Percentiles rank a stretch among this genome's conserved stretches.
Conservation (phyloP, 208 protist species). For the Angomonas deanei region DNA sequence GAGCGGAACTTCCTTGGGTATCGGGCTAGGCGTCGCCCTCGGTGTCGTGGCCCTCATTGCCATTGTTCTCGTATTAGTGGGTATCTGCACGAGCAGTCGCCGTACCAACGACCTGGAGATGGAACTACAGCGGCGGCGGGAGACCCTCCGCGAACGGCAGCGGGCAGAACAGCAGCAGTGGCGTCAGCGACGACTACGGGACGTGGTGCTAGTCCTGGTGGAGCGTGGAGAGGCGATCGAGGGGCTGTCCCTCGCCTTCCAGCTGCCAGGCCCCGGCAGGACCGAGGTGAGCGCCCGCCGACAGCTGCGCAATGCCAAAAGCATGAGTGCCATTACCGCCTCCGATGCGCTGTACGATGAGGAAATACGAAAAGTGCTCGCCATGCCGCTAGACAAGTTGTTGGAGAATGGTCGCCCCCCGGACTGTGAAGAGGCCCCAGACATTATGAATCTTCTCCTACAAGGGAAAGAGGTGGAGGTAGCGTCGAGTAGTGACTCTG, state of each 20-base stretch:
- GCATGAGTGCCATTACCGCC: not conserved
- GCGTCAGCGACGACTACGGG: constrained; percentile 31
- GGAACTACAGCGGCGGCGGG: constrained; percentile 14
- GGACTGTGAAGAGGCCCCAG: constrained; percentile 28
- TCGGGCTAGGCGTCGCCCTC: constrained; percentile 8
- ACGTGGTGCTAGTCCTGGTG: constrained; percentile 42
- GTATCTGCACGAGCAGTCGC: not conserved
- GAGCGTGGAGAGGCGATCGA: constrained; percentile 32
- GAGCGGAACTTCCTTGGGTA: not conserved
- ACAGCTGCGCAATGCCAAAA: not conserved
- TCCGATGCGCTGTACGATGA: constrained; percentile 16
- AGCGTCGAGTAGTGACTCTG: constrained; percentile 14
- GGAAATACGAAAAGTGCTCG: constrained; percentile 15
- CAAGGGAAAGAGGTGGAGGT: constrained; percentile 26
- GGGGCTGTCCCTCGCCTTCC: constrained; percentile 32
- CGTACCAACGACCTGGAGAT: not conserved
- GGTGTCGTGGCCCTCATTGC: constrained; percentile 10
- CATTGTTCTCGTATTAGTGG: constrained; percentile 5
- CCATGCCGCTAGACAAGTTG: constrained; percentile 19
- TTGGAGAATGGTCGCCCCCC: constrained; percentile 28
- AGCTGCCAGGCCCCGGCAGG: not conserved
- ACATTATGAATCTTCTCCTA: constrained; percentile 51
- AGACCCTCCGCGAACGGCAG: constrained; percentile 11
- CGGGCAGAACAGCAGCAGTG: constrained; percentile 30
- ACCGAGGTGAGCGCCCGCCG: constrained; percentile 9